Conservation (phyloP, 1,284 basidiomycete species). For the Tremellales sp. region DNA sequence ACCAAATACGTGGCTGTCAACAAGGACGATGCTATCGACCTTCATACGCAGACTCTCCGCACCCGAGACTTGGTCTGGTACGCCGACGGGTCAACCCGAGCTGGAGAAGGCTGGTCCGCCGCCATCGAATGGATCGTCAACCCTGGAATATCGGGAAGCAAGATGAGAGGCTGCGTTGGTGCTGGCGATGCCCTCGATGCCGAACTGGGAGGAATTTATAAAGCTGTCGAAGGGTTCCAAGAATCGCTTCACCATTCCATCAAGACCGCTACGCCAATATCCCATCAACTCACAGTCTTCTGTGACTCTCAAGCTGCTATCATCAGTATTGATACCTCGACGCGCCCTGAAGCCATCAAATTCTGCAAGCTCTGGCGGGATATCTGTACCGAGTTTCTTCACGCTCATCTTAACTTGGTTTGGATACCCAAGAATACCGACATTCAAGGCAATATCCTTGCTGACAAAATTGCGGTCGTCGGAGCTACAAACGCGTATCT, state of each 20-base stretch:
- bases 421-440: slow-evolving; percentile 41
- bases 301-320: slow-evolving; percentile 46
- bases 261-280: slow-evolving; percentile 32
- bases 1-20: slow-evolving; percentile 41
- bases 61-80: too few relatives aligned
- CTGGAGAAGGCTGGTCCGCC: slow-evolving; percentile 46
- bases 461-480: slow-evolving; percentile 45
- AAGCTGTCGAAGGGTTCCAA: slow-evolving; percentile 44
- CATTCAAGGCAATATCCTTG: slow-evolving; percentile 42
- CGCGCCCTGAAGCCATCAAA: slow-evolving; percentile 37
- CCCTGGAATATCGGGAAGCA: slow-evolving; percentile 34
- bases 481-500: slow-evolving; percentile 43
- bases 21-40: slow-evolving; percentile 36
- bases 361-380: slow-evolving; percentile 41
- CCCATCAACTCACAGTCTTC: slow-evolving; percentile 45
- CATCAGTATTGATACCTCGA: slow-evolving; percentile 43
- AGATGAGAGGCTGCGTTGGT: slow-evolving; percentile 38
- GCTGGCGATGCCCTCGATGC: slow-evolving; percentile 41
- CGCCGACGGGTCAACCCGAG: slow-evolving; percentile 42
- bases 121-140: slow-evolving; percentile 45
- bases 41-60: slow-evolving; percentile 40
- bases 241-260: slow-evolving; percentile 37
- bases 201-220: slow-evolving; percentile 44
- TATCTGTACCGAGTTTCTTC: slow-evolving; percentile 38
- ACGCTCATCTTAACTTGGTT: slow-evolving; percentile 41